Evolutionary conservation across 768 basidiomycete genomes (phyloP).

Genomic region (Serendipita indica): DNA sequence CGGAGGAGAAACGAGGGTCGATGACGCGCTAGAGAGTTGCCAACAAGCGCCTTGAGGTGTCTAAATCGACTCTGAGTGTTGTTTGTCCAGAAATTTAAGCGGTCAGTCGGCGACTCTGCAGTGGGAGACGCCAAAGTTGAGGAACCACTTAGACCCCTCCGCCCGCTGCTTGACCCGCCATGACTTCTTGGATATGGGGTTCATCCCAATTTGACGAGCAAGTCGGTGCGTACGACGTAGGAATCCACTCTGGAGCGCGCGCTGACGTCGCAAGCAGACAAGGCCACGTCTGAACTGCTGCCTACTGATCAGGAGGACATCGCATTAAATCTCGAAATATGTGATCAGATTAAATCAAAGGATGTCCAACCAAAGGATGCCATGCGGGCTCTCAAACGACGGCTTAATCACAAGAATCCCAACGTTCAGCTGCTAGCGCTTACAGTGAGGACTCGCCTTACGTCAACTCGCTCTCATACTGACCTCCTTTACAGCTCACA

Average conservation of each 20-base stretch:
- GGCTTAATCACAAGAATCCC: constrained; percentile 87
- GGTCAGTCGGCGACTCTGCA: background rate
- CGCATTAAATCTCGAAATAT: constrained; percentile 85
- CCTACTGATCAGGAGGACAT: constrained; percentile 80
- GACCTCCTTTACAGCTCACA: constrained; percentile 40
- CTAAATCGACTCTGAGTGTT: background rate
- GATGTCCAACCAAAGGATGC: constrained; percentile 71
- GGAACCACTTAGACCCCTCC: background rate
- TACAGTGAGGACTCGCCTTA: constrained; percentile 35
- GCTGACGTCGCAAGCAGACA: constrained; percentile 38
- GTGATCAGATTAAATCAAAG: constrained; percentile 91
- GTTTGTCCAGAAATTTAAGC: background rate
- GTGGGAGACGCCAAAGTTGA: constrained; percentile 4
- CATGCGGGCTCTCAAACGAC: constrained; percentile 73
- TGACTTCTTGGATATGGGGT: constrained; percentile 53
- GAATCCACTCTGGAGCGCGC: constrained; percentile 9
- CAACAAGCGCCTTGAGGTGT: background rate
- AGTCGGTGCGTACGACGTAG: constrained; percentile 39
- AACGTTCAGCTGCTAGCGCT: constrained; percentile 87
- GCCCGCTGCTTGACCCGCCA: background rate
- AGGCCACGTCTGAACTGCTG: constrained; percentile 82
- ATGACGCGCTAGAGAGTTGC: background rate
- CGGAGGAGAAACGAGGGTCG: constrained; percentile 2
- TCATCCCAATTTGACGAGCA: constrained; percentile 71
- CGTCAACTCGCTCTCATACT: constrained; percentile 11